Percentiles rank a stretch among this genome's conserved stretches.
Evolutionary conservation across 176 grass and related monocot species (phyloP).

Genomic region (Microstegium vimineum): DNA sequence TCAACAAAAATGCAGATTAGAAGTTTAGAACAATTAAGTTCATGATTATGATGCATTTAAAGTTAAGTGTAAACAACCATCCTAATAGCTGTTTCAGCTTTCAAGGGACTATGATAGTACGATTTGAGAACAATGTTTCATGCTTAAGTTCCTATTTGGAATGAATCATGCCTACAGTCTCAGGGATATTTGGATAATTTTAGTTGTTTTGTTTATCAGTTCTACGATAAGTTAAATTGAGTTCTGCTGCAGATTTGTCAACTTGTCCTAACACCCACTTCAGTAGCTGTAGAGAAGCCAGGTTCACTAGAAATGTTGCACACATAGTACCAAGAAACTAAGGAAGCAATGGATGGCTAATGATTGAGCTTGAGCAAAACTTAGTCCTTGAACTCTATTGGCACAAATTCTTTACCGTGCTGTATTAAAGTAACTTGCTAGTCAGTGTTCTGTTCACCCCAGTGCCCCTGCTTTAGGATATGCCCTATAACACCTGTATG

Average conservation of each 20-base stretch:
- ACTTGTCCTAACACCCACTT: neutral
- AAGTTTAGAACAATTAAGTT: neutral
- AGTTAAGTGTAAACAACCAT: neutral
- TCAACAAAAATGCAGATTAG: neutral
- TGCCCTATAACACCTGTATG: neutral
- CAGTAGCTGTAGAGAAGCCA: neutral
- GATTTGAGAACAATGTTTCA: neutral
- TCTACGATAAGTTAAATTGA: neutral
- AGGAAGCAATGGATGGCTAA: neutral
- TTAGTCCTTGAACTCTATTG: neutral
- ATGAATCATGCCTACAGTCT: neutral
- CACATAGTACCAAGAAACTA: neutral
- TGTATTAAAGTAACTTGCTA: neutral
- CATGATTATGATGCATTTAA: neutral
- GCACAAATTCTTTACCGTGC: neutral
- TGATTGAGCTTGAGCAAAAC: neutral
- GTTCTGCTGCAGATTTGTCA: neutral
- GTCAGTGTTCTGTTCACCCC: neutral
- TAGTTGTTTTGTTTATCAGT: neutral
- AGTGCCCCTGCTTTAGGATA: neutral
- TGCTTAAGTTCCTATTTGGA: neutral
- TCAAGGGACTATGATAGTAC: neutral
- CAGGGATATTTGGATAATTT: neutral
- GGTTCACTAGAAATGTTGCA: neutral
- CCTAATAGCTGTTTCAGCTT: neutral